A percentile compares a stretch with the other conserved stretches of the same genome.
Evolutionary conservation across 2,329 filamentous ascomycete genomes (phyloP).

Genomic region (Arthrobotrys iridis): DNA sequence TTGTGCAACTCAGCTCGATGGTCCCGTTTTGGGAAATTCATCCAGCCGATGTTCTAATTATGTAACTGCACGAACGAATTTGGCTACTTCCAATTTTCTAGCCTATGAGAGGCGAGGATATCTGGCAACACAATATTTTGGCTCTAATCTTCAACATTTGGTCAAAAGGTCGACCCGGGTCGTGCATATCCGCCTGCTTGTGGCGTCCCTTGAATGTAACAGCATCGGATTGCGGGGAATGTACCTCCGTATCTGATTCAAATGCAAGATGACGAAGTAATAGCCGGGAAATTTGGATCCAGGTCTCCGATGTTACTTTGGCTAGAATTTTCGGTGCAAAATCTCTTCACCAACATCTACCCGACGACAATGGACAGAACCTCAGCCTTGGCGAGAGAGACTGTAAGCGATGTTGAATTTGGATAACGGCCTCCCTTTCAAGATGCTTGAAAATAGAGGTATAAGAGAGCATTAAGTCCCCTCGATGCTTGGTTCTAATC

Average conservation of each 20-base stretch:
- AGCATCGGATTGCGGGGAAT: conserved; percentile 8
- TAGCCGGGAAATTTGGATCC: background rate
- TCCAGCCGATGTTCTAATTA: conserved; percentile 41
- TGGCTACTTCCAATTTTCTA: background rate
- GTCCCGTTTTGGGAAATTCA: conserved; percentile 25
- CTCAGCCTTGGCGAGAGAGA: conserved; percentile 1
- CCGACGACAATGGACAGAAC: background rate
- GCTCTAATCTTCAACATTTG: conserved; percentile 24
- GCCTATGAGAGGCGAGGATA: conserved; percentile 10
- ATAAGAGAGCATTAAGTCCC: conserved; percentile 11
- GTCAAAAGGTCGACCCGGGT: background rate
- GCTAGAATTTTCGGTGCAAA: conserved; percentile 4
- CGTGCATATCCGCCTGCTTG: background rate
- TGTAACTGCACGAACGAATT: background rate
- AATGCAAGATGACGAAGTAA: conserved; percentile 33
- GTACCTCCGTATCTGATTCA: background rate
- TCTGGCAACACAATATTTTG: conserved; percentile 10
- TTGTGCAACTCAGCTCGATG: background rate
- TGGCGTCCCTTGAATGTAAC: conserved; percentile 27
- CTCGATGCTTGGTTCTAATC: conserved; percentile 15
- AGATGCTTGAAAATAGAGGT: background rate
- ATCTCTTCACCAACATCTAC: background rate
- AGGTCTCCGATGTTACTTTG: conserved; percentile 8
- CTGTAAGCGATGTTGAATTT: background rate
- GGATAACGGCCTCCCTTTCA: background rate